Conservation (phyloP, 352 stramenopile species). For the Pythium diclinum region DNA sequence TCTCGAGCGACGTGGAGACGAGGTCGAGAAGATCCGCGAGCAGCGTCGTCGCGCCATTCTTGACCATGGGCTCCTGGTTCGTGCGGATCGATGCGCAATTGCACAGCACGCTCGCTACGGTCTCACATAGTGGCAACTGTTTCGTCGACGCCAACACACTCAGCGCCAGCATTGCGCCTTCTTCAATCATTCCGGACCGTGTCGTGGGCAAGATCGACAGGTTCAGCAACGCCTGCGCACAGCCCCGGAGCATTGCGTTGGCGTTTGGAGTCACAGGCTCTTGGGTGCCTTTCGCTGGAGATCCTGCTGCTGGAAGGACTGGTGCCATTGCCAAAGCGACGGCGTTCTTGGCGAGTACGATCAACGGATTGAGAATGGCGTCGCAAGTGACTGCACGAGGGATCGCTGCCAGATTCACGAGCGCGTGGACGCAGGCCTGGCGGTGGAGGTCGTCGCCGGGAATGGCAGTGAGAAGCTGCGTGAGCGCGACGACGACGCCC, state of each 20-base stretch:
- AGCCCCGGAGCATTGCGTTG: constrained; percentile 19
- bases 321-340: constrained; percentile 29
- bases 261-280: constrained; percentile 1
- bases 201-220: constrained; percentile 79
- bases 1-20: constrained; percentile 17
- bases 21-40: constrained; percentile 31
- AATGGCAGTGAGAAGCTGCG: constrained; percentile 57
- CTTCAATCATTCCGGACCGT: constrained; percentile 65
- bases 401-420: constrained; percentile 68
- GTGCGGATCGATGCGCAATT: constrained; percentile 39
- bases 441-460: constrained; percentile 50
- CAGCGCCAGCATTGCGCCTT: constrained; percentile 58
- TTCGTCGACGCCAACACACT: constrained; percentile 40
- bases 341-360: constrained; percentile 36
- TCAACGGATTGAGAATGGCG: constrained; percentile 52
- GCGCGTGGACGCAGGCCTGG: constrained; percentile 56
- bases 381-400: constrained; percentile 75
- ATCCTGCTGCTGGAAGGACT: constrained; percentile 4
- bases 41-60: constrained; percentile 31
- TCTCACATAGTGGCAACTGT: constrained; percentile 27
- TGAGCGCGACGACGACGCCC: constrained; percentile 56
- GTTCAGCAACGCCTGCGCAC: constrained; percentile 66
- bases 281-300: background rate
- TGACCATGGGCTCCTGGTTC: constrained; percentile 43
- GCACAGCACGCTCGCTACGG: constrained; percentile 32